Evolutionary conservation across 345 rosid species (phyloP).

Genomic region (Citrus trifoliata): DNA sequence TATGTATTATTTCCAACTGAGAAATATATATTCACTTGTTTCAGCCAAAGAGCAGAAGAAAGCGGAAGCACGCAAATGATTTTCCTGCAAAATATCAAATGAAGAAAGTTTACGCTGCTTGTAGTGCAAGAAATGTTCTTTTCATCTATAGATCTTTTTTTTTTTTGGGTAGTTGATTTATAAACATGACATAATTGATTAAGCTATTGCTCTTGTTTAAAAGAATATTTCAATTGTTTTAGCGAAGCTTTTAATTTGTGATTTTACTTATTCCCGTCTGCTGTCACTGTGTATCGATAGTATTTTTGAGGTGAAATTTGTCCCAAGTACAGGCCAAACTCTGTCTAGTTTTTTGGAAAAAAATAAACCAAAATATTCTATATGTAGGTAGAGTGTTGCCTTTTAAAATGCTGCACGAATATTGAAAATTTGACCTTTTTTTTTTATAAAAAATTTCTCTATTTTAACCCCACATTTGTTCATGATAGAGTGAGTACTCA

Average conservation of each 20-base stretch:
- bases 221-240: constrained; percentile 9
- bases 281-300: too few relatives aligned
- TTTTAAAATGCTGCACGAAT: too few relatives aligned
- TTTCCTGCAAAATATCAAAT: background rate
- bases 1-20: background rate
- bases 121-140: background rate
- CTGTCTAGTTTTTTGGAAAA: too few relatives aligned
- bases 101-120: background rate
- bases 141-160: background rate
- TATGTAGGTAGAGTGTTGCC: too few relatives aligned
- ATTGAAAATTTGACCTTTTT: too few relatives aligned
- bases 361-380: too few relatives aligned
- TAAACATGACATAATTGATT: constrained; percentile 3
- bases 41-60: constrained; percentile 69
- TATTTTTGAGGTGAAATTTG: too few relatives aligned
- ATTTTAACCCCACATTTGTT: too few relatives aligned
- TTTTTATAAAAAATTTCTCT: too few relatives aligned
- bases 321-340: too few relatives aligned
- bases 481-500: too few relatives aligned
- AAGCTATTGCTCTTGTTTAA: background rate
- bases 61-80: constrained; percentile 56
- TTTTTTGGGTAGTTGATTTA: constrained; percentile 3
- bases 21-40: constrained; percentile 4
- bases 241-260: background rate
- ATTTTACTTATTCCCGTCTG: background rate